Evolutionary conservation across 1,284 basidiomycete genomes (phyloP), one percentile per base, ranked within the genome.

Genomic region (Trichosporon sp.): DNA sequence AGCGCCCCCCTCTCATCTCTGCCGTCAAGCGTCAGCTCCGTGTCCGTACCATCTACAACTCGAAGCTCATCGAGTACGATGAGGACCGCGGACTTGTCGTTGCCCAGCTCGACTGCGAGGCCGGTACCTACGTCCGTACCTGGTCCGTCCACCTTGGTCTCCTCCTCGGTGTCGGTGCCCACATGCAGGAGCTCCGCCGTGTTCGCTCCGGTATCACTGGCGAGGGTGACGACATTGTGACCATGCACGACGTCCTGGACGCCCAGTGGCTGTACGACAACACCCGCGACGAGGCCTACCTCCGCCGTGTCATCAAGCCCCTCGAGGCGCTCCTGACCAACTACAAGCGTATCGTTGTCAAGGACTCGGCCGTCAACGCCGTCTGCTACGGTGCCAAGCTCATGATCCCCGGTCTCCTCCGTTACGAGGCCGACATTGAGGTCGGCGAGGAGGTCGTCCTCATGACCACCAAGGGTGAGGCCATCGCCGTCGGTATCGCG

Each of bases 391-490:
- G 97, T 76, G 97, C 97, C 72, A 98, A 99, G 84, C 90, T 99
- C 79, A 99, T 99, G 97, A 95, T 99, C 77, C 97, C 97, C 72
- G 97, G 97, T 84, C 87, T 99, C 62, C 87, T 99, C 67, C 92
- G 97, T 75, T 99, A 98, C 83, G 95, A 99, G 84, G 89, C 91
- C 60, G 95, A 96, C 81, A 99, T 99, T 75, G 90, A 94, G 77
- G 85, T 98, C 65, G 89, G 96, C 82, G 97, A 99, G 84, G 97
- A 99, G 84, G 92, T 99, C 63, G 96, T 99, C 62, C 86, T 99
- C 74, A 99, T 99, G 95, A 99, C 97, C 67, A 99, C 97, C 62
- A 99, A 99, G 87, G 97, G 95, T 75, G 97, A 99, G 84, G 97
- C 95, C 53, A 98, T 99, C 80, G 97, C 97, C 29, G 89, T 99